These are phyloP conservation scores for Penicillium herquei DNA, from an alignment of 495 filamentous ascomycete genomes.

Conservation along the genomic window DNA sequence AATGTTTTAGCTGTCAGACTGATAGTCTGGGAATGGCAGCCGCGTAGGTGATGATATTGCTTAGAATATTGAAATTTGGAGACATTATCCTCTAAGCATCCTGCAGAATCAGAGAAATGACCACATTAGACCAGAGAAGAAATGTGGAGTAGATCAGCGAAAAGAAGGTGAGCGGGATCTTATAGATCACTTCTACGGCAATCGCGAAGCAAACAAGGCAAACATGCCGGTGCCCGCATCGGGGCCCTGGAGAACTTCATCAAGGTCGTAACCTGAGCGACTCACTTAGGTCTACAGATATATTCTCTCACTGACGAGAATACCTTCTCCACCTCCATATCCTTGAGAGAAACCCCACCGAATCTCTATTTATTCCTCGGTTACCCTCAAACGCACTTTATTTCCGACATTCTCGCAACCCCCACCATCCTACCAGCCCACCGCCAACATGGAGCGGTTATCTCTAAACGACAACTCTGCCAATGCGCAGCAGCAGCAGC, in stretches of 20 bases:
- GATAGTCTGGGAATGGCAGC: neutral
- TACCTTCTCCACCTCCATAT: neutral
- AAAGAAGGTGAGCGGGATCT: conserved; percentile 3
- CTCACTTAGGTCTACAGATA: neutral
- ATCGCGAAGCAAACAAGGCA: conserved; percentile 4
- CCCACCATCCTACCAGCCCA: conserved; percentile 9
- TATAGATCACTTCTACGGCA: conserved; percentile 3
- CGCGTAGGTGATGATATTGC: neutral
- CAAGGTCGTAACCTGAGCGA: neutral
- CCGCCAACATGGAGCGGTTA: conserved; percentile 38
- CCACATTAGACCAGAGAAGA: neutral
- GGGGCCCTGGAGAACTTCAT: conserved; percentile 3
- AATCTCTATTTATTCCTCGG: neutral
- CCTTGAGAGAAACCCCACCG: neutral
- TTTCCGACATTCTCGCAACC: conserved; percentile 3
- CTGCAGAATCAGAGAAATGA: neutral
- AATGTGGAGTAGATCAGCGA: neutral
- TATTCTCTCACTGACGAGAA: neutral
- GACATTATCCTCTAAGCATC: too few relatives aligned
- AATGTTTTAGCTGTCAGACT: neutral
- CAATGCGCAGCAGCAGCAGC: conserved; percentile 25
- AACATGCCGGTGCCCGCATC: conserved; percentile 2
- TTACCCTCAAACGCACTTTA: neutral
- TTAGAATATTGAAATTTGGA: neutral
- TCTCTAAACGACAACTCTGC: conserved; percentile 38